Base-by-base conservation (phyloP, 768 basidiomycete species). In the Pisolithus marmoratus region DNA sequence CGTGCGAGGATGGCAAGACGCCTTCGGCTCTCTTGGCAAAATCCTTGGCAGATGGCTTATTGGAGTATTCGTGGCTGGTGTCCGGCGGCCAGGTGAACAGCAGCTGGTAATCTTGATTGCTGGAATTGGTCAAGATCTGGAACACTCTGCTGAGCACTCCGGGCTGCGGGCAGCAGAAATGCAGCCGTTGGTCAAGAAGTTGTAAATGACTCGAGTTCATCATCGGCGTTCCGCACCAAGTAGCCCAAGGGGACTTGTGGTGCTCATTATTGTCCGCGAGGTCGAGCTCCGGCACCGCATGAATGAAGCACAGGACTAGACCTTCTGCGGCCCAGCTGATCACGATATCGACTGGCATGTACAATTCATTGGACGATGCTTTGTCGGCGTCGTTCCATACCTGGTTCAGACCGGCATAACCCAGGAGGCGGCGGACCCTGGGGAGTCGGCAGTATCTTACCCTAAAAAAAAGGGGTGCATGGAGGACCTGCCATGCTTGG, bases 261-360 rank as follows among this genome's bases (percentile, higher is more conserved):
- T 69, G 67, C 66, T 90, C 87, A 67, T 90, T 85, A 60, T 89
- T 88, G 73, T 90, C 87, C 8, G 69, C 70, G 48, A 78, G 74
- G 17, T 67, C 76, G 52, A 87, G 76, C 75, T 92, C 89, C 53
- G 81, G 80, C 27, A 82, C 82, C 38, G 90, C 90, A 61, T 94
- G 90, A 44, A 92, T 81, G 73, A 94, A 94, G 67, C 90, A 92
- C 31, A 94, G 75, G 53, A 92, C 87, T 63, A 94, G 81, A 52
- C 83, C 86, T 55, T 91, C 87, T 15, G 88, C 87, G 47, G 88
- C 90, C 82, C 84, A 88, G 68, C 91, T 94, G 63, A 91, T 87
- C 60, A 92, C 90, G 61, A 94, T 83, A 69, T 94, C 90, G 54
- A 89, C 85, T 5, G 84, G 84, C 81, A 92, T 85, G 67, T 91